Evolutionary conservation across 371 early-diverging fungal genomes (phyloP), one percentile per base, ranked within the genome.

Genomic region (Mucor plumbeus): DNA sequence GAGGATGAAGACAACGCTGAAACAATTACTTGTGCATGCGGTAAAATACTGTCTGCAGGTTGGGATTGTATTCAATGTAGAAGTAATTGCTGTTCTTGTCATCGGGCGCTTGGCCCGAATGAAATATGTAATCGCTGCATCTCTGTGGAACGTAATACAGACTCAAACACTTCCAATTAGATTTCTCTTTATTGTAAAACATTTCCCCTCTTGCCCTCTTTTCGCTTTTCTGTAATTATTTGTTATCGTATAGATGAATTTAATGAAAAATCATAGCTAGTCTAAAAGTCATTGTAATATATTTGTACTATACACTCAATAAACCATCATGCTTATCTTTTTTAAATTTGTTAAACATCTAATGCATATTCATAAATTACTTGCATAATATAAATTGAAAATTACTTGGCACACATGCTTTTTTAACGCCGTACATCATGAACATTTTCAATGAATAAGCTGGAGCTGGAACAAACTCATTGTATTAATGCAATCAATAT

Each of bases 51-150:
- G 10, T 43, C 61, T 5, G 41, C 64, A 21, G 69, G 69, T 10
- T 69, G 69, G 69, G 26, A 60, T 17, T 69, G 69, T 47, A 26
- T 26, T 31, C 36, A 59, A 26, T 69, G 69, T 36, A 59, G 69
- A 56, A 44, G 33, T 1, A 64, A 39, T 44, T 69, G 69, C 17
- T 26, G 61, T 55, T 48, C 55, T n/a, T 69, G 69, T 47, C 50
- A 64, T 26, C 64, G 69, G 21, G 69, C 69, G 19, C 56, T 69
- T 14, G 54, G 47, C 5, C 50, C 39, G 3, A 48, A 48, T 26
- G 68, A 68, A 48, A 39, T 7, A 47, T 68, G 68, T 47, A 48
- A 58, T 56, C 62, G 68, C 4, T 68, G 68, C 40, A 33, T 44
- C 17, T 47, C 17, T 35, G 44, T 64, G 56, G 38, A 55, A 43